phyloP scores from a whole-genome alignment of 768 basidiomycete genomes.

The Pisolithus sp. region DNA sequence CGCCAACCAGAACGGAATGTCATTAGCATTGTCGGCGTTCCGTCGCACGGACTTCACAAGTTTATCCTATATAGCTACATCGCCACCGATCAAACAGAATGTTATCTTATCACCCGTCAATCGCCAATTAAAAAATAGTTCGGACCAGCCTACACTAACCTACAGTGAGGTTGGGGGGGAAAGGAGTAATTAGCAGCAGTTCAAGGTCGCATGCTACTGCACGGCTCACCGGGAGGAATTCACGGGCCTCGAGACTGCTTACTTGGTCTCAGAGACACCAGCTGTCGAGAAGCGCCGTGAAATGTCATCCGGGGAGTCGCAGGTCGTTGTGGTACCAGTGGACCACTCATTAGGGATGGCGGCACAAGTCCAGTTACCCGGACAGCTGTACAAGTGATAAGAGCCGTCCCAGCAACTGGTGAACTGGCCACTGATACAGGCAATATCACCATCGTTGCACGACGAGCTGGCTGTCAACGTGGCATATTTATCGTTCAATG shows the following conservation, averaged over 20 bases:
- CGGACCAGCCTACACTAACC: too few relatives aligned
- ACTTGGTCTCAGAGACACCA: conserved; percentile 1
- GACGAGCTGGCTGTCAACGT: conserved; percentile 4
- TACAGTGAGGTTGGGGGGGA: too few relatives aligned
- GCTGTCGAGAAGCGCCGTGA: conserved; percentile 6
- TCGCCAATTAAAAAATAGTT: neutral
- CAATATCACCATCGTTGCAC: conserved; percentile 7
- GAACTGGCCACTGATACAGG: conserved; percentile 6
- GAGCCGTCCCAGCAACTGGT: conserved; percentile 5
- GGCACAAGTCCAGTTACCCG: conserved; percentile 6
- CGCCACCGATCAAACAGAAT: neutral
- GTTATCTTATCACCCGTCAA: neutral
- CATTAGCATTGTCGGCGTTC: conserved; percentile 5
- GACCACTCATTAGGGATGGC: conserved; percentile 10
- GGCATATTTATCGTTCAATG: conserved; percentile 6
- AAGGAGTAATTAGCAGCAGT: neutral
- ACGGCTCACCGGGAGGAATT: neutral
- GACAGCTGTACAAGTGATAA: conserved; percentile 4
- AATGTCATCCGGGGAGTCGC: conserved; percentile 3
- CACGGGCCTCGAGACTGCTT: neutral
- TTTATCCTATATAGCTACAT: neutral
- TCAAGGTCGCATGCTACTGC: too few relatives aligned
- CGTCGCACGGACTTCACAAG: conserved; percentile 1
- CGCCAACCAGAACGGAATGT: conserved; percentile 4
- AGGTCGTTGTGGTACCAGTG: conserved; percentile 7